Evolutionary conservation across 148 eudicot genomes (phyloP).

Genomic region (Rhododendron mucronatum): DNA sequence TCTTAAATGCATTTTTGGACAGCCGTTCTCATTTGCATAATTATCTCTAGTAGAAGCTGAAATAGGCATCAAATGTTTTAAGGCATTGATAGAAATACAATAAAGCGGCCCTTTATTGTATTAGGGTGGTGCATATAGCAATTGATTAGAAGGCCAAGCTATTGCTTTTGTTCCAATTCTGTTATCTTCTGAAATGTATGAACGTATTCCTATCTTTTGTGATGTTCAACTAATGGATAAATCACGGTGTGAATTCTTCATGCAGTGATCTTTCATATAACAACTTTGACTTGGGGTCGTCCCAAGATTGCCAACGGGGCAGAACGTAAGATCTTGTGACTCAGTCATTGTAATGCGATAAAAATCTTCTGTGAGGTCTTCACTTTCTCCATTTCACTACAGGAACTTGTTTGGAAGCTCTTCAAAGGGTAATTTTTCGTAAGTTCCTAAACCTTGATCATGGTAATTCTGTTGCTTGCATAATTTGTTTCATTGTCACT

Average conservation of each 20-base stretch:
- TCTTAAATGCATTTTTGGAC: not conserved
- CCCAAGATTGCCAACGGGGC: slow-evolving; percentile 5
- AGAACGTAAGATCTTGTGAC: slow-evolving; percentile 9
- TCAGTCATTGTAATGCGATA: not conserved
- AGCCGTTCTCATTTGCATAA: not conserved
- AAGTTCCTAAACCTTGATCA: slow-evolving; percentile 6
- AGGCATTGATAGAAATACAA: not conserved
- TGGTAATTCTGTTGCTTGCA: not conserved
- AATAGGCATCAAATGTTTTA: not conserved
- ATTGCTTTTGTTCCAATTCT: not conserved
- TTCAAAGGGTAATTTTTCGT: slow-evolving; percentile 5
- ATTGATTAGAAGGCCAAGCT: not conserved
- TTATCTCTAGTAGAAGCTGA: not conserved
- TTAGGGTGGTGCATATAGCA: not conserved
- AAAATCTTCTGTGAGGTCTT: not conserved
- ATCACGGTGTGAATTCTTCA: not conserved
- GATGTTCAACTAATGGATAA: not conserved
- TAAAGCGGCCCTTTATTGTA: not conserved
- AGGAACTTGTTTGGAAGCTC: slow-evolving; percentile 26
- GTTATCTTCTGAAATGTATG: not conserved
- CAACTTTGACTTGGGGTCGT: slow-evolving; percentile 7
- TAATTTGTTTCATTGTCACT: not conserved
- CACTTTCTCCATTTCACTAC: not conserved
- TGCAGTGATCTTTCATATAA: slow-evolving; percentile 31
- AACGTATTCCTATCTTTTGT: not conserved